Evolutionary conservation across 106 monocot species (phyloP).

Genomic region (Amphibolis antarctica): DNA sequence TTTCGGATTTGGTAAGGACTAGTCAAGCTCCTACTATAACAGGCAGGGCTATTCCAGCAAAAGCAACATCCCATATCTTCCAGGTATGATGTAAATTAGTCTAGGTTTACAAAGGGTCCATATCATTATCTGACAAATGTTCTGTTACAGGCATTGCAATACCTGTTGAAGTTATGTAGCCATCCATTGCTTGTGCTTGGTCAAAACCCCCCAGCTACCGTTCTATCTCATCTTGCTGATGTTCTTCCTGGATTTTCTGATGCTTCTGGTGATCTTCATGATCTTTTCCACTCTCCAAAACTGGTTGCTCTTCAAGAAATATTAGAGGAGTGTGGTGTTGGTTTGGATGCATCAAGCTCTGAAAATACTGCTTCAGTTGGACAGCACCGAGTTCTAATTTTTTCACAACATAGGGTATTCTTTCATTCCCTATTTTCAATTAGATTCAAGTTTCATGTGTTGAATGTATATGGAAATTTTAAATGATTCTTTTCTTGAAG

Average conservation of each 20-base stretch:
- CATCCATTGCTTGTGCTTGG: constrained; percentile 98
- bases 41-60: constrained; percentile 25
- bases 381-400: constrained; percentile 86
- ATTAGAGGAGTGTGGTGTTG: constrained; percentile 91
- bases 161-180: constrained; percentile 84
- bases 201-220: constrained; percentile 41
- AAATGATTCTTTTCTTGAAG: constrained; percentile 29
- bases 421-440: not conserved
- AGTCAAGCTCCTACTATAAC: constrained; percentile 17
- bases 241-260: constrained; percentile 37
- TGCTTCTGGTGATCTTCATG: constrained; percentile 54
- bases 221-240: constrained; percentile 38
- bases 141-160: constrained; percentile 66
- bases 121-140: not conserved
- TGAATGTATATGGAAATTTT: not conserved
- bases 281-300: constrained; percentile 81
- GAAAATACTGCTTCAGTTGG: constrained; percentile 33
- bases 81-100: constrained; percentile 42
- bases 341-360: constrained; percentile 38
- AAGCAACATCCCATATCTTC: constrained; percentile 83
- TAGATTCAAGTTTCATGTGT: not conserved
- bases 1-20: constrained; percentile 43
- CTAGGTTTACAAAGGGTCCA: not conserved
- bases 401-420: constrained; percentile 82
- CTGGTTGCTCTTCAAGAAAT: constrained; percentile 94